Evolutionary conservation across 352 stramenopile genomes (phyloP), one percentile per base, ranked within the genome.

Genomic region (Pythium aquatile): DNA sequence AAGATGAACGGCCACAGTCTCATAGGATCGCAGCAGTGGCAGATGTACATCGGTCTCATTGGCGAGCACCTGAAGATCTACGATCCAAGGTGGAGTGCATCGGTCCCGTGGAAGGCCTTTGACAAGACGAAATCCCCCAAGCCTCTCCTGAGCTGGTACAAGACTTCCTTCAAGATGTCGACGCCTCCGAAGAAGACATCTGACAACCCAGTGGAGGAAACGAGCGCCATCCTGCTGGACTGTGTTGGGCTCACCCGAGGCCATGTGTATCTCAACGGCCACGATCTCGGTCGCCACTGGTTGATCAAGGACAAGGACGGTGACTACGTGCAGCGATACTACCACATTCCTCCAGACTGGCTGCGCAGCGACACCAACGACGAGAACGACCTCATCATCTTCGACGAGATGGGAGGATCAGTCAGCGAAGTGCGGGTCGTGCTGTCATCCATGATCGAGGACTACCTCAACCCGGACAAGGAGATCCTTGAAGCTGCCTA

Each of bases 221-320:
- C 70, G n/a, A 69, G 58, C 24, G 83, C 82, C n/a, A 79, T 88
- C 35, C 49, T 91, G 9, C 32, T 91, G 20, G 82, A 91, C 55
- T 81, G 71, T 24, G 40, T 78, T 4, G 82, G 82, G 3, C 76
- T 91, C 30, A 86, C 78, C 5, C 79, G 82, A 52, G 82, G 82
- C 16, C 79, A 76, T 4, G 64, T 73, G 32, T 91, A 79, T 60
- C 71, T 91, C 5, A 91, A 91, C 55, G 82, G 82, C 26, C 74
- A 88, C 54, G 76, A 86, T 28, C 53, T 91, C n/a, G 82, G 82
- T 3, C 82, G 82, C 59, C 83, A 83, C 63, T 91, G 82, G 82
- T 66, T 89, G 28, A 78, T 87, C 47, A 77, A 76, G 59, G 61
- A 82, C 48, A 59, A 6, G 13, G 58, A 78, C 37, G 82, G 70